phyloP scores from a whole-genome alignment of 768 basidiomycete species.

The Pisolithus orientalis region DNA sequence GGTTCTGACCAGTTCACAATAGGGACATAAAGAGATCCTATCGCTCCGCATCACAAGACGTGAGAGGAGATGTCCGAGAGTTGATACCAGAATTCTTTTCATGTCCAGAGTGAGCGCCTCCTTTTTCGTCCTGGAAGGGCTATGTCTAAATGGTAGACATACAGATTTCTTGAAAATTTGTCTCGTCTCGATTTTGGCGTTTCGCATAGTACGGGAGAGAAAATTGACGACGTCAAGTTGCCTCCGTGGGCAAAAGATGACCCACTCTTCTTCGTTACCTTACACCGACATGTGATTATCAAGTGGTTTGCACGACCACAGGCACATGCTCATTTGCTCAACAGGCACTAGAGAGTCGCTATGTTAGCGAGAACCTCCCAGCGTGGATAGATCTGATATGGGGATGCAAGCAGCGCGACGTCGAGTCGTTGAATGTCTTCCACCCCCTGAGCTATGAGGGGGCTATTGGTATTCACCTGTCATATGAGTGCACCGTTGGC shows the following conservation, averaged over 20 bases:
- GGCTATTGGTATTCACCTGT: slow-evolving; percentile 53
- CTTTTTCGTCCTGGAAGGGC: background rate
- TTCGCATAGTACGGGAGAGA: slow-evolving; percentile 66
- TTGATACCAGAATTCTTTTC: slow-evolving; percentile 87
- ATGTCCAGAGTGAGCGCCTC: slow-evolving; percentile 61
- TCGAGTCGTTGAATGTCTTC: slow-evolving; percentile 74
- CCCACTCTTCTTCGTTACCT: slow-evolving; percentile 71
- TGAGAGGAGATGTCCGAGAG: slow-evolving; percentile 89
- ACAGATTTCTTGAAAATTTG: slow-evolving; percentile 77
- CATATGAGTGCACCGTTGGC: background rate
- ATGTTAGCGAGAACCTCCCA: slow-evolving; percentile 78
- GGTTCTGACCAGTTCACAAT: slow-evolving; percentile 4
- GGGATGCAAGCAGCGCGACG: slow-evolving; percentile 81
- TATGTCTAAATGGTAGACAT: background rate
- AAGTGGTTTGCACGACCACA: background rate
- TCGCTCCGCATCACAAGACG: slow-evolving; percentile 76
- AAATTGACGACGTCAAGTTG: slow-evolving; percentile 81
- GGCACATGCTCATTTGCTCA: background rate
- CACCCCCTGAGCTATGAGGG: slow-evolving; percentile 94
- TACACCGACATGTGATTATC: slow-evolving; percentile 63
- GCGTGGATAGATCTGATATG: slow-evolving; percentile 95
- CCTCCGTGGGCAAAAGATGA: slow-evolving; percentile 89
- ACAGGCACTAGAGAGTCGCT: slow-evolving; percentile 82
- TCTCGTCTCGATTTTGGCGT: slow-evolving; percentile 76
- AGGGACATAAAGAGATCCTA: slow-evolving; percentile 81